phyloP scores from a whole-genome alignment of 768 basidiomycete species.

The Lentinula sp. region DNA sequence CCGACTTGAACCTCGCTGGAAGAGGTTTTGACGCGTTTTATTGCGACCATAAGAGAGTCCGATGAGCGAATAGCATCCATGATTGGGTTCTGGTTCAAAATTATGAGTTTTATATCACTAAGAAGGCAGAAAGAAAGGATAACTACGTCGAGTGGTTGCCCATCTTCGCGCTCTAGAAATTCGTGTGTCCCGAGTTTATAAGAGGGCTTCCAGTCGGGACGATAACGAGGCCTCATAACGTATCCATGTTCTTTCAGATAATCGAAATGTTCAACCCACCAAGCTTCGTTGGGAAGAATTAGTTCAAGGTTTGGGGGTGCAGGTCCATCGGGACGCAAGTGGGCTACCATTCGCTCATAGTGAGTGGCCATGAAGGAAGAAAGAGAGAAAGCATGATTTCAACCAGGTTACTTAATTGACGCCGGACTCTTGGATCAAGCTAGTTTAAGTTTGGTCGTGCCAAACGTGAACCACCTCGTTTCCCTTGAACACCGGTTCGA shows the following conservation, averaged over 20 bases:
- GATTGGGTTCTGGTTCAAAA: neutral
- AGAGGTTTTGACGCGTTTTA: conserved; percentile 13
- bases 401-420: no score
- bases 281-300: neutral
- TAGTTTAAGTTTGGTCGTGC: no score
- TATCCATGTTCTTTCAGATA: conserved; percentile 14
- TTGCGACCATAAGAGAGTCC: conserved; percentile 14
- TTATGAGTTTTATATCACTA: neutral
- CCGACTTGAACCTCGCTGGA: conserved; percentile 12
- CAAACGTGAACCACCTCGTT: no score
- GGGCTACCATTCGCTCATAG: no score
- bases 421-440: no score
- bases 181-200: conserved; percentile 5
- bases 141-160: neutral
- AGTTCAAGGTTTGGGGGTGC: no score
- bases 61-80: conserved; percentile 15
- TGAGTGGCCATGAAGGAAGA: no score
- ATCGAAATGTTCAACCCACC: conserved; percentile 10
- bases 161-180: neutral
- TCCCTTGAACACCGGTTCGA: no score
- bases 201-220: conserved; percentile 15
- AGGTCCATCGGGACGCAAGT: no score
- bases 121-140: no score
- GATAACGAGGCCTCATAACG: conserved; percentile 10
- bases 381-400: no score